These are phyloP conservation scores for Cladosporium sp. DNA, from an alignment of 2,329 filamentous ascomycete species.

Conservation along the genomic window DNA sequence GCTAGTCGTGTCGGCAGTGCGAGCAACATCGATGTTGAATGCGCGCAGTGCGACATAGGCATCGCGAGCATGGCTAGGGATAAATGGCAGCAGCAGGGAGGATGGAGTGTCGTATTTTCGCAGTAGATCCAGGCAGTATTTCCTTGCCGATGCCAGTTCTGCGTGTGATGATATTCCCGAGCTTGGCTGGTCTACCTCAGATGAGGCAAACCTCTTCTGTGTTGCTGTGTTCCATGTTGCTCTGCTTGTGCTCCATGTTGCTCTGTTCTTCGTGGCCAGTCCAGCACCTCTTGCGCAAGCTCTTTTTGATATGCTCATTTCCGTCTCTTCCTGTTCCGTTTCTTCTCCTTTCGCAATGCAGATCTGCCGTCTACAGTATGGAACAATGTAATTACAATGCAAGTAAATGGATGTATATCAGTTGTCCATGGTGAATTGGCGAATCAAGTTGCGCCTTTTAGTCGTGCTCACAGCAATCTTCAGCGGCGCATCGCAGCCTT, in stretches of 20 bases:
- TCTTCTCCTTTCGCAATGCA: no score
- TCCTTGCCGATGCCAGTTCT: slow-evolving; percentile 51
- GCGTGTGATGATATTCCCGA: slow-evolving; percentile 22
- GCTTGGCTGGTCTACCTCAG: slow-evolving; percentile 21
- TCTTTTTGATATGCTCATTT: slow-evolving; percentile 2
- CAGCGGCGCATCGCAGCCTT: no score
- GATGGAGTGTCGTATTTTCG: slow-evolving; percentile 84
- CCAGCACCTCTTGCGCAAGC: not conserved
- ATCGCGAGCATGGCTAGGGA: slow-evolving; percentile 68
- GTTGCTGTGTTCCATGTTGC: not conserved
- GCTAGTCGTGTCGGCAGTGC: slow-evolving; percentile 83
- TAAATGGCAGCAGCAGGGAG: slow-evolving; percentile 77
- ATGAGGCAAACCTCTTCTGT: slow-evolving; percentile 18
- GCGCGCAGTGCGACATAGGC: slow-evolving; percentile 87
- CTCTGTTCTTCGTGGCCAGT: not conserved
- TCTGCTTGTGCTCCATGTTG: not conserved
- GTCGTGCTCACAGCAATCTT: no score
- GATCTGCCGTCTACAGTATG: no score
- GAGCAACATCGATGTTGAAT: slow-evolving; percentile 86
- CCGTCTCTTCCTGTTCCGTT: not conserved
- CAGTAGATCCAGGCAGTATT: slow-evolving; percentile 57
- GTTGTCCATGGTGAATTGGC: no score
- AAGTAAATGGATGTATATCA: no score
- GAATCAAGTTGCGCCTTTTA: no score
- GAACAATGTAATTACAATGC: no score